These are phyloP conservation scores for Crithidia bombi DNA, from an alignment of 208 protist species.

Conservation along the genomic window DNA sequence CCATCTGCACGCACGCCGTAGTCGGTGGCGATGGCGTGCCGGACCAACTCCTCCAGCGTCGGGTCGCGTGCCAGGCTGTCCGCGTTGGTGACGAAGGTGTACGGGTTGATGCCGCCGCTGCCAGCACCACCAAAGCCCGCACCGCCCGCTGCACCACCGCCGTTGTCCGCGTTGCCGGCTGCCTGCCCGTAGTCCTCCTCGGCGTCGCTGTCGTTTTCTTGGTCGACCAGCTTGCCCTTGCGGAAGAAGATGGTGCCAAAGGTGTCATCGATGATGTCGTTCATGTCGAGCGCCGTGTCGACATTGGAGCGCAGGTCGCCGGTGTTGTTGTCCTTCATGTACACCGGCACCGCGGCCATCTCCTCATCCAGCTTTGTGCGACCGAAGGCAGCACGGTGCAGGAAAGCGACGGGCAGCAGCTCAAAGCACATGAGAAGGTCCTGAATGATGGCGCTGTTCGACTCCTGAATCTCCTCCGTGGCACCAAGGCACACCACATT, in stretches of 20 bases:
- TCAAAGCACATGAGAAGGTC: conserved; percentile 90
- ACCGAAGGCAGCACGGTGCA: conserved; percentile 83
- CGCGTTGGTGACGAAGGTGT: conserved; percentile 29
- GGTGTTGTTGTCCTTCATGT: conserved; percentile 78
- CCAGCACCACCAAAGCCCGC: conserved; percentile 1
- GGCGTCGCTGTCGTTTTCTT: conserved; percentile 68
- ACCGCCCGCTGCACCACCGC: neutral
- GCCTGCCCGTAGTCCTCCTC: conserved; percentile 44
- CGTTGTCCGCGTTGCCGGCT: conserved; percentile 17
- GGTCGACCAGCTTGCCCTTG: conserved; percentile 77
- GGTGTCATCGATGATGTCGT: conserved; percentile 85
- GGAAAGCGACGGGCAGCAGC: conserved; percentile 77
- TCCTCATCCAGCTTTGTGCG: conserved; percentile 75
- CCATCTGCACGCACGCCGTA: conserved; percentile 74
- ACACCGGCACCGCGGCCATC: conserved; percentile 78
- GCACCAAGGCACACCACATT: conserved; percentile 59
- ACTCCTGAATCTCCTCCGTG: conserved; percentile 46
- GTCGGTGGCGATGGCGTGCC: conserved; percentile 69
- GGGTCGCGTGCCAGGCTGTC: conserved; percentile 58
- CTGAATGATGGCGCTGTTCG: conserved; percentile 62
- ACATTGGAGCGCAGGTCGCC: conserved; percentile 70
- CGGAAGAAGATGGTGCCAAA: conserved; percentile 86
- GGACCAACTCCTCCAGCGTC: conserved; percentile 75
- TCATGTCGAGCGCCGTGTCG: conserved; percentile 74
- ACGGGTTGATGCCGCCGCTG: conserved; percentile 11